phyloP scores from a whole-genome alignment of 768 basidiomycete genomes.

The Calocera cornea region DNA sequence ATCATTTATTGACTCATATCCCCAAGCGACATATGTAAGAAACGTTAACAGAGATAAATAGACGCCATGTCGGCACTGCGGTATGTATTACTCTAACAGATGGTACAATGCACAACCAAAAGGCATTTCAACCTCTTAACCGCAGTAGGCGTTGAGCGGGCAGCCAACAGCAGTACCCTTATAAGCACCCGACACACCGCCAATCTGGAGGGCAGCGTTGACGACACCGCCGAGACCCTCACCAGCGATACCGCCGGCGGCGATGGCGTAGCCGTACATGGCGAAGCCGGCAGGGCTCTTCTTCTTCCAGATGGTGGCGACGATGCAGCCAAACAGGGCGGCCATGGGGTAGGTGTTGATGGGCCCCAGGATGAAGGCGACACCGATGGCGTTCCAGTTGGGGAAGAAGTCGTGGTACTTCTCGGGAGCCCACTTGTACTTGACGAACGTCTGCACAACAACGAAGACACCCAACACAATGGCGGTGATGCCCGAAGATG shows the following conservation, averaged over 20 bases:
- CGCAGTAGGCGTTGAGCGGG: constrained; percentile 22
- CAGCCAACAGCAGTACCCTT: constrained; percentile 23
- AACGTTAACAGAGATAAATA: neutral
- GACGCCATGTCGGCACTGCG: neutral
- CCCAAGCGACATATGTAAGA: neutral
- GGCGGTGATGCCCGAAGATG: constrained; percentile 44
- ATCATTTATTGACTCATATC: neutral
- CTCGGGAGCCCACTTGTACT: constrained; percentile 35
- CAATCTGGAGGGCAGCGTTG: constrained; percentile 41
- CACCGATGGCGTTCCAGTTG: constrained; percentile 36
- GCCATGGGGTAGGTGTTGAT: neutral
- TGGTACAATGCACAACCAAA: constrained; percentile 1
- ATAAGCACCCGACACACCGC: constrained; percentile 28
- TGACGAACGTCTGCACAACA: constrained; percentile 33
- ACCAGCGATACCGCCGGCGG: constrained; percentile 43
- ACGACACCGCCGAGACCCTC: constrained; percentile 51
- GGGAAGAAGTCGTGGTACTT: constrained; percentile 39
- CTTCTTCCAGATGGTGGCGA: constrained; percentile 38
- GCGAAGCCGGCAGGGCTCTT: constrained; percentile 34
- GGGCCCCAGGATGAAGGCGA: constrained; percentile 11
- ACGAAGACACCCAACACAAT: constrained; percentile 39
- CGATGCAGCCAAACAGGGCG: constrained; percentile 33
- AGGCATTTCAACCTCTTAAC: constrained; percentile 7
- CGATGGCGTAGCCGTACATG: constrained; percentile 45
- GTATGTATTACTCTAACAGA: constrained; percentile 1